Base-by-base conservation (phyloP, 2,329 filamentous ascomycete species). In the Claviceps spartinae region DNA sequence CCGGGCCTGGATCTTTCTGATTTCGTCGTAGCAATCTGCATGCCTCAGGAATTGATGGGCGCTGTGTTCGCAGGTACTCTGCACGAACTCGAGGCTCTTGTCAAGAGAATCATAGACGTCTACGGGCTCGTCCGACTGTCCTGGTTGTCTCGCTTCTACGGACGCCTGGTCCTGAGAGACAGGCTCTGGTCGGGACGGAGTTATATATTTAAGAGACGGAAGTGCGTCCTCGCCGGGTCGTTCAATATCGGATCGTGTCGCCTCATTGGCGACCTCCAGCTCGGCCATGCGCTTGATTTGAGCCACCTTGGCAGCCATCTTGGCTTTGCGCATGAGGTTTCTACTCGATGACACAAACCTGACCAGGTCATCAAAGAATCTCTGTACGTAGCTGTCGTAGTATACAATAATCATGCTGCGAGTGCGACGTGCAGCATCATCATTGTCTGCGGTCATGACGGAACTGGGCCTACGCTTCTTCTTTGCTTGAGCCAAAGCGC, bases 31-130 rank as follows among this genome's bases (percentile, higher is more conserved):
- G 67, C 90, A 95, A 61, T 93, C 85, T 11, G 89, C 90, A 50
- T 89, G 85, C 24, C 90, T 81, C n/a, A 96, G 73, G 55, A 93
- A 88, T 61, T 94, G 87, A 62, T 95, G 89, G 0, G 90, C 90
- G 2, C 86, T 90, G 51, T 83, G 82, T 69, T 96, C 90, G 64
- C 87, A 94, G 60, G 89, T 79, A 52, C 77, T 77, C 65, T 95
- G 88, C 5, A 88, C 85, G 56, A 80, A 79, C 63, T 95, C 89
- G 26, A 96, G 72, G 1, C 80, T 78, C 63, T 85, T 86, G 63
- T 95, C 89, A 1, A 89, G 75, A 45, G 79, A 74, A 57, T 94
- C 87, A 62, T 85, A 88, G 1, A 80, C 72, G 55, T 81, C 78
- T 0, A 62, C 56, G 3, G 53, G 47, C 22, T 54, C 47, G 6